Conservation (phyloP, 352 stramenopile genomes). For the Phytophthora pisi region DNA sequence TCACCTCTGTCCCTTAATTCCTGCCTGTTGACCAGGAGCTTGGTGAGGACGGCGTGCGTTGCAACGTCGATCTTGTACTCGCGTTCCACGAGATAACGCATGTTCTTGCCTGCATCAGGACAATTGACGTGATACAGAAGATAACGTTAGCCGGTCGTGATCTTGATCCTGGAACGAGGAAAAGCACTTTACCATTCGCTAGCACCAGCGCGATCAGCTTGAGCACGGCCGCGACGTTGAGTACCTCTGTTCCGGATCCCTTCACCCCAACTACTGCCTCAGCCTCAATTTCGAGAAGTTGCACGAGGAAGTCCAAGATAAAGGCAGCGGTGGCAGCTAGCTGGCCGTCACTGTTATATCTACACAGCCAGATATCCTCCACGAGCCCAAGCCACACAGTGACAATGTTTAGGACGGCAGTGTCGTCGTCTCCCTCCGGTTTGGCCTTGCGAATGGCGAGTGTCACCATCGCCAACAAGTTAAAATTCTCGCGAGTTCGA, state of each 20-base stretch:
- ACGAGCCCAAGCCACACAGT: conserved; percentile 38
- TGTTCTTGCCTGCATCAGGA: conserved; percentile 27
- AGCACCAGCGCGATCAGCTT: conserved; percentile 28
- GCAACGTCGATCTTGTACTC: conserved; percentile 28
- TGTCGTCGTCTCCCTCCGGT: conserved; percentile 1
- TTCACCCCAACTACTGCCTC: not conserved
- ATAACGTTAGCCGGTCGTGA: not conserved
- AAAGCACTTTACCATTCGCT: conserved; percentile 26
- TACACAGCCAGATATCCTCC: conserved; percentile 36
- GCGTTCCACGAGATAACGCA: conserved; percentile 6
- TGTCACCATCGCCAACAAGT: conserved; percentile 18
- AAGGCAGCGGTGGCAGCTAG: conserved; percentile 19
- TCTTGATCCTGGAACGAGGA: not conserved
- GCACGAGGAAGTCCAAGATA: conserved; percentile 28
- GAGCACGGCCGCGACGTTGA: conserved; percentile 19
- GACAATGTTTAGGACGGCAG: conserved; percentile 14
- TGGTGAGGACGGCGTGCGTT: conserved; percentile 11
- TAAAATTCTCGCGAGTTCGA: conserved; percentile 24
- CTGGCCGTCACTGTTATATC: conserved; percentile 41
- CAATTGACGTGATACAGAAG: not conserved
- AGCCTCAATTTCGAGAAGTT: conserved; percentile 16
- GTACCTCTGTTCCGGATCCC: not conserved
- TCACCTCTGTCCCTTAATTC: not conserved
- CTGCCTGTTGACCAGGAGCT: conserved; percentile 5
- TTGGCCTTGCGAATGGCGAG: conserved; percentile 9